phyloP scores from a whole-genome alignment of 331 rosid species.

The Pyracantha coccinea region DNA sequence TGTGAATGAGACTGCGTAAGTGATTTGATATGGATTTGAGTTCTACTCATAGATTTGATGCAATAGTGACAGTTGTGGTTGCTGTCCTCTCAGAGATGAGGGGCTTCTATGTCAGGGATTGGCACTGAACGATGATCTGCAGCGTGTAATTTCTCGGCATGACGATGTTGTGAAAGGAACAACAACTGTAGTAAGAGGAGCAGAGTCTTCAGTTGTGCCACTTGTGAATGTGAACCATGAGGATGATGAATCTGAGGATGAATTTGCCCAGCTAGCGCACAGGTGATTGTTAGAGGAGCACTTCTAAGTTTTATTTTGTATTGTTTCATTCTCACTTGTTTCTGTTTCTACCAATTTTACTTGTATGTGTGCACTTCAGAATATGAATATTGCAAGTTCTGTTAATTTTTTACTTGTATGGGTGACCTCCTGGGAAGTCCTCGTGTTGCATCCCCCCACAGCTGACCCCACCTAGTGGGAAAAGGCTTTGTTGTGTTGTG shows the following conservation, averaged over 20 bases:
- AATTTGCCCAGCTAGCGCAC: conserved; percentile 67
- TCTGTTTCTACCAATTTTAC: neutral
- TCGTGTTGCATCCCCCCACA: too few relatives aligned
- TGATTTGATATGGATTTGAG: neutral
- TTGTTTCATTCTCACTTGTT: neutral
- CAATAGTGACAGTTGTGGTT: neutral
- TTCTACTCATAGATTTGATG: neutral
- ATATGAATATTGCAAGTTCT: neutral
- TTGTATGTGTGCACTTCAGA: neutral
- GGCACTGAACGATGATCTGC: conserved; percentile 76
- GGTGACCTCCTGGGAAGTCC: too few relatives aligned
- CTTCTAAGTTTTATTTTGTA: neutral
- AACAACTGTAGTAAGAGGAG: conserved; percentile 31
- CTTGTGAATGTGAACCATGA: conserved; percentile 70
- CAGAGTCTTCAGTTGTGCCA: conserved; percentile 49
- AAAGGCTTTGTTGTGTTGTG: too few relatives aligned
- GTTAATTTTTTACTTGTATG: neutral
- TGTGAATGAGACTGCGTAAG: conserved; percentile 75
- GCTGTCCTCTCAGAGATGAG: conserved; percentile 61
- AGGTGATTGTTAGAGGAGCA: conserved; percentile 33
- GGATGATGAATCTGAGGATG: conserved; percentile 83
- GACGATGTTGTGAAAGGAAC: conserved; percentile 57
- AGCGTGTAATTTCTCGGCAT: conserved; percentile 65
- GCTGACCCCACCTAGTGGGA: too few relatives aligned
- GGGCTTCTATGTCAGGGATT: conserved; percentile 59